Evolutionary conservation across 345 rosid genomes (phyloP), one percentile per base, ranked within the genome.

Genomic region (Pseudoturritis turrita): DNA sequence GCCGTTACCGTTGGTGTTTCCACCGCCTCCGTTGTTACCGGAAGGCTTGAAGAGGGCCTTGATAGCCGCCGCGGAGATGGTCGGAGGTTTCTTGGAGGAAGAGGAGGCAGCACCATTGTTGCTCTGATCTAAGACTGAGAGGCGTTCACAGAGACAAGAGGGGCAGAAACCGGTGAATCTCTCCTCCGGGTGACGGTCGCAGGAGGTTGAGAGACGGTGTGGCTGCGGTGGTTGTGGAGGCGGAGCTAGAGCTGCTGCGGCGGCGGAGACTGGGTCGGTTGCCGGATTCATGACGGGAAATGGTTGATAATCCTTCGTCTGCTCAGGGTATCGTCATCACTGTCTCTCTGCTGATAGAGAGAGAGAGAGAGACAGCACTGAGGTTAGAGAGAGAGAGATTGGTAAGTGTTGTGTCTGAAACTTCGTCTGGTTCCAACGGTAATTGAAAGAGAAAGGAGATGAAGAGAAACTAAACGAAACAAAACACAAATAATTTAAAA

Each of bases 81-180:
- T 17, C 18, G 92, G 88, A 18, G 95, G 89, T 71, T 85, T 84
- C 19, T 83, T 76, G 50, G 95, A 81, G 56, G 75, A 51, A 28
- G 76, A 55, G 15, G 73, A 65, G 4, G 81, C 37, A 7, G 51
- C 73, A 6, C 72, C 55, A 23, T 85, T 68, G 77, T 86, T 78
- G 67, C 55, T 72, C 45, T 78, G 91, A 43, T 96, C 95, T 80
- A 96, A 79, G 28, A 82, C 84, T 33, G 92, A 80, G 69, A 96
- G 99, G 25, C 99, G 99, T 72, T 96, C 99, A 85, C 92, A 96
- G 85, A 96, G 98, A 82, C 98, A 96, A 71, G 88, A 82, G 46
- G 99, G 98, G 72, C 99, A 96, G 65, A 96, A 96, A 51, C 97
- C 92, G 53, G 97, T 88, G 82, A 88, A 96, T 1, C 82, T 71